These are phyloP conservation scores for Tremella mesenterica DNA, from an alignment of 768 basidiomycete genomes.

Conservation along the genomic window DNA sequence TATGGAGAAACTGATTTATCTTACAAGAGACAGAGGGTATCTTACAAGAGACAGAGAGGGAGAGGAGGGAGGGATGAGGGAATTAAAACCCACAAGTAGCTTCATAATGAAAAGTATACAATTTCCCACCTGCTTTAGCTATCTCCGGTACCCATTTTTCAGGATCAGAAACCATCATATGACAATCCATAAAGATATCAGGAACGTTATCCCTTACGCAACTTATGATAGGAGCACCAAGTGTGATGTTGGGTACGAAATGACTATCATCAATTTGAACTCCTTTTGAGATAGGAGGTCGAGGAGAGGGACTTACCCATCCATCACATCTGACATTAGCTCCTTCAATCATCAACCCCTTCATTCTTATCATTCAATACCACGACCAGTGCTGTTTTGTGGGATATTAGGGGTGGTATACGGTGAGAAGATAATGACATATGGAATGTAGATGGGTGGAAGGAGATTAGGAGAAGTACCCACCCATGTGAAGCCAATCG, in stretches of 20 bases:
- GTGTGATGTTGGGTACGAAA: conserved; percentile 97
- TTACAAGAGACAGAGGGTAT: background rate
- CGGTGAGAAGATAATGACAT: too few relatives aligned
- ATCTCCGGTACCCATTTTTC: conserved; percentile 93
- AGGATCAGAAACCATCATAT: conserved; percentile 98
- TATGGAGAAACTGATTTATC: too few relatives aligned
- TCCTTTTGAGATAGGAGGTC: background rate
- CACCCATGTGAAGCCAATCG: conserved; percentile 98
- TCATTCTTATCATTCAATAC: background rate
- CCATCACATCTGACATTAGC: conserved; percentile 74
- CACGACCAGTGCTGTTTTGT: too few relatives aligned
- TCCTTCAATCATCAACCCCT: background rate
- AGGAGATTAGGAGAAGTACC: conserved; percentile 21
- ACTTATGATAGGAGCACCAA: conserved; percentile 84
- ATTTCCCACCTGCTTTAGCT: conserved; percentile 84
- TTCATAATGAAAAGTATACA: conserved; percentile 96
- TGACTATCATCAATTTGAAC: conserved; percentile 52
- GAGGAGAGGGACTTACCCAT: conserved; percentile 56
- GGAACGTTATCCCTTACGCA: conserved; percentile 79
- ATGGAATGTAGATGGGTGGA: too few relatives aligned
- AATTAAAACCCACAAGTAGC: conserved; percentile 73
- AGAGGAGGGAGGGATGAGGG: background rate
- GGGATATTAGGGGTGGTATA: too few relatives aligned
- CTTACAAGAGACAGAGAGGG: background rate
- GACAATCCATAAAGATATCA: conserved; percentile 98